A percentile compares a stretch with the other conserved stretches of the same genome.
phyloP scores from a whole-genome alignment of 164 flowering plant genomes.

The Aristolochia californica region DNA sequence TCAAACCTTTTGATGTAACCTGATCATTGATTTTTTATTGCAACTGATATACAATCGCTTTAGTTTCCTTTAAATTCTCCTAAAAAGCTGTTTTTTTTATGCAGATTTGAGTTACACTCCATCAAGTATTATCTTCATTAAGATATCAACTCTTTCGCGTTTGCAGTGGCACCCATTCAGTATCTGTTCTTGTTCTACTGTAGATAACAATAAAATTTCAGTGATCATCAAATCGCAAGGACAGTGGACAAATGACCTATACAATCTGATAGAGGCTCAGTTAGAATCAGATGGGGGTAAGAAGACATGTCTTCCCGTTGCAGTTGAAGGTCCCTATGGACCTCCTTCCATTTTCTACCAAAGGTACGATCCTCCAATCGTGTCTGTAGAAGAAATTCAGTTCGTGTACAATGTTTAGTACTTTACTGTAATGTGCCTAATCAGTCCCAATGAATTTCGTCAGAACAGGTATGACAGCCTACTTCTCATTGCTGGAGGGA shows the following conservation, averaged over 20 bases:
- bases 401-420: too few species aligned
- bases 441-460: neutral
- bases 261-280: slow-evolving; percentile 23
- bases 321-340: slow-evolving; percentile 88
- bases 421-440: neutral
- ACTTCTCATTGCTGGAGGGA: slow-evolving; percentile 70
- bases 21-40: neutral
- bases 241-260: slow-evolving; percentile 62
- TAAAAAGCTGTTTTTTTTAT: too few species aligned
- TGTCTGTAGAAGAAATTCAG: too few species aligned
- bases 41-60: neutral
- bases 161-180: slow-evolving; percentile 83
- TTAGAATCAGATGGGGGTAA: slow-evolving; percentile 20
- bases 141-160: slow-evolving; percentile 60
- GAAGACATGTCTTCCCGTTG: slow-evolving; percentile 35
- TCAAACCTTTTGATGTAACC: neutral
- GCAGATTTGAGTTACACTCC: slow-evolving; percentile 62
- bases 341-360: slow-evolving; percentile 48
- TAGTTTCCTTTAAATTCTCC: neutral
- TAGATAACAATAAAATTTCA: slow-evolving; percentile 43
- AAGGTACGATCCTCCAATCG: slow-evolving; percentile 28
- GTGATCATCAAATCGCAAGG: slow-evolving; percentile 57
- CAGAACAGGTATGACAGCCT: slow-evolving; percentile 59
- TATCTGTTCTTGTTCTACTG: slow-evolving; percentile 53
- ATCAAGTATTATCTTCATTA: slow-evolving; percentile 59